Base-by-base conservation (phyloP, 2,329 filamentous ascomycete species). In the Sporothrix variecibatus region DNA sequence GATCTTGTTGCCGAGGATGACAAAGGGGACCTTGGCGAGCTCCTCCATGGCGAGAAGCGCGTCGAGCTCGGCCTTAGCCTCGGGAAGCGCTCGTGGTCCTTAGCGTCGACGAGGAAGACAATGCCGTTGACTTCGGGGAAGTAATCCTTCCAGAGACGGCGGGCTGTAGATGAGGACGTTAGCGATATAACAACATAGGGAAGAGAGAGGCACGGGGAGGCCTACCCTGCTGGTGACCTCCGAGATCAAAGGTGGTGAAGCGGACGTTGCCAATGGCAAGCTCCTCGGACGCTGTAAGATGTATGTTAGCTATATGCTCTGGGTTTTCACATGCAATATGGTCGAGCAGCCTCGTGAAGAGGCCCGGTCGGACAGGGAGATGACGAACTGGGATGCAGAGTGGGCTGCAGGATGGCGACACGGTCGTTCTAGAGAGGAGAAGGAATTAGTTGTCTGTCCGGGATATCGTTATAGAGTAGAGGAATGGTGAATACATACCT, bases 1-100 rank as follows among this genome's bases (percentile, higher is more conserved):
- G 83, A 99, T 99, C 91, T 99, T 99, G 91, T 99, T 99, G 79
- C 96, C 96, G 77, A 99, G 90, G 79, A 99, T 91, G 76, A 98
- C 90, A 84, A 98, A 98, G 72, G 96, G 96, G 9, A 97, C 96
- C 88, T 97, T 98, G 82, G 90, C 87, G 53, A 99, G 90, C 82
- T 98, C 95, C 86, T 99, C 96, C 95, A 99, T 98, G 76, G 93
- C 91, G 78, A 99, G 89, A 71, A 98, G 92, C 72, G 93, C 94
- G 81, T 99, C 96, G 76, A 99, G 93, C 87, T 99, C 96, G 80
- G 93, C 95, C 87, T 98, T 98, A 81, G 94, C 93, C 87, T 99
- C 96, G 80, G 88, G 83, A 99, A 93, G 78, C 96, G 94, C 86
- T 98, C 95, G 84, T 94, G 92, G 85, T 99, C 96, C 86, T 97